Conservation (phyloP, 176 grass and related monocot species). For the Juncus effusus region DNA sequence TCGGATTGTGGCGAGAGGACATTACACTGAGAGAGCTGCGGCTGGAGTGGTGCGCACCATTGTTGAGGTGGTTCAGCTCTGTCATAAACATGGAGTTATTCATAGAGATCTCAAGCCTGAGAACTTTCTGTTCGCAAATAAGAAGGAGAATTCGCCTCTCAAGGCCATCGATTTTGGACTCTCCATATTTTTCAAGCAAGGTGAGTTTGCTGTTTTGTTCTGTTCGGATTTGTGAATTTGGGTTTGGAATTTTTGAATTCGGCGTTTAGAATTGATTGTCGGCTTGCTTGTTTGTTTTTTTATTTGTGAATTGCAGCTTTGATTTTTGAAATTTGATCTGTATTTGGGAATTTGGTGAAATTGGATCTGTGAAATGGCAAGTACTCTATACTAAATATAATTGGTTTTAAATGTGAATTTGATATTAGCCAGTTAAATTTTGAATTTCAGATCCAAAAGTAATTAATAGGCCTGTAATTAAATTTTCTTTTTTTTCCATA, state of each 20-base stretch:
- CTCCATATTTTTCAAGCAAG: conserved; percentile 99
- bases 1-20: conserved; percentile 85
- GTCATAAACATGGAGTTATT: conserved; percentile 91
- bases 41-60: conserved; percentile 73
- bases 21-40: conserved; percentile 94
- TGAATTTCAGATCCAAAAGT: too few relatives aligned
- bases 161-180: conserved; percentile 97
- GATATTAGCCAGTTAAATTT: too few relatives aligned
- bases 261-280: background rate
- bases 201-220: conserved; percentile 27
- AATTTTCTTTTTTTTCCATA: too few relatives aligned
- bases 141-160: conserved; percentile 95
- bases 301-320: background rate
- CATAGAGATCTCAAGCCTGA: conserved; percentile 96
- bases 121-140: conserved; percentile 93
- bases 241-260: conserved; percentile 1
- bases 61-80: conserved; percentile 96
- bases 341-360: too few relatives aligned
- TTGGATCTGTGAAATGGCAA: too few relatives aligned
- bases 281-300: conserved; percentile 1
- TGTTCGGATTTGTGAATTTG: conserved; percentile 12
- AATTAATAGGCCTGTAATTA: too few relatives aligned
- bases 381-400: too few relatives aligned
- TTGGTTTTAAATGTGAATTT: too few relatives aligned
- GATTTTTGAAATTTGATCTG: background rate